Evolutionary conservation across 331 rosid genomes (phyloP), one percentile per base, ranked within the genome.

Genomic region (Telfairia occidentalis): DNA sequence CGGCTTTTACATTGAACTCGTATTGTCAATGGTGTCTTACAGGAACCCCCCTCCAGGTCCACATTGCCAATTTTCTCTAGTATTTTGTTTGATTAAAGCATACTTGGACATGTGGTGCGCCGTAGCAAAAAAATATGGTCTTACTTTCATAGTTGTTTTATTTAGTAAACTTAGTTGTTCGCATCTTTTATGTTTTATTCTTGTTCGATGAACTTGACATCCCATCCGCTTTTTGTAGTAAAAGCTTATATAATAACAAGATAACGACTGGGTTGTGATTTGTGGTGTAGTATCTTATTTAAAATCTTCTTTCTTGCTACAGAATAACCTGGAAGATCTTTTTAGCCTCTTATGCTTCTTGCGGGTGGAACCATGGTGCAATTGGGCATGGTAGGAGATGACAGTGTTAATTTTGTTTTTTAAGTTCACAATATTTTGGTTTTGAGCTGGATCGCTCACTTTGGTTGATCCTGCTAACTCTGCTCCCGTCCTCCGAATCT

Each of bases 351-450:
- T 90, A 49, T 76, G 87, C 84, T 92, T 92, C 87, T 81, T 92
- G 90, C 92, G 84, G 42, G 90, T 89, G 76, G 96, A 92, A 79
- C 98, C 97, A 53, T 92, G 97, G 98, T 87, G 97, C 88, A 90
- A 82, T 75, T 89, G 86, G 90, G 84, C 84, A 40, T 92, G 98
- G 98, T 92, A 87, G 57, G 88, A 45, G 75, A 52, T 29, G 57
- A 37, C 24, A 29, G 50, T 37, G 30, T 73, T 73, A 24, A 67
- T 54, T 24, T 40, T 43, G 7, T 16, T 64, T 46, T 45, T 43
- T 70, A 13, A 13, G 75, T 5, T 12, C 13, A 24, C 4, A 32
- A 45, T 70, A 26, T 28, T 70, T 42, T 43, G 32, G 40, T 26
- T 71, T 21, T 15, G 32, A 42, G 37, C 7, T 69, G 42, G 16